phyloP scores from a whole-genome alignment of 2,329 filamentous ascomycete genomes.

The Pezicula radicicola region DNA sequence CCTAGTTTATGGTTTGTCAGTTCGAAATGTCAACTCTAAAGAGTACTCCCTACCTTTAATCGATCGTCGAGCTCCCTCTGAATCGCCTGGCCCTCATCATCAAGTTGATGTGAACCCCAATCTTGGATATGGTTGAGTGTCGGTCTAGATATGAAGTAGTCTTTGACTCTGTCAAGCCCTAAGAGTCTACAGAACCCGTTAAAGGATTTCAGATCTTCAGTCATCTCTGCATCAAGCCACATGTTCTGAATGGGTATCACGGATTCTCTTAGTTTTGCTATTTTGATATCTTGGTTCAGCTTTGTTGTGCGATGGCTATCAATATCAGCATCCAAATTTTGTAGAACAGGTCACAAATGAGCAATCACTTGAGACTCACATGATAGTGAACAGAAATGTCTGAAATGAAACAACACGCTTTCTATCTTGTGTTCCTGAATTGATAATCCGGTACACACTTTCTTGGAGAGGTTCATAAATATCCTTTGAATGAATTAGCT shows the following conservation, averaged over 20 bases:
- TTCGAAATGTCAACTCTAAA: slow-evolving; percentile 2
- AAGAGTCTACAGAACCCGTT: slow-evolving; percentile 76
- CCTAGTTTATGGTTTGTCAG: slow-evolving; percentile 31
- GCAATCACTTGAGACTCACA: slow-evolving; percentile 44
- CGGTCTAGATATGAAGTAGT: slow-evolving; percentile 70
- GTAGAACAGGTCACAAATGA: no score
- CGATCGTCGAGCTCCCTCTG: slow-evolving; percentile 77
- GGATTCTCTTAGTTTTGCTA: slow-evolving; percentile 72
- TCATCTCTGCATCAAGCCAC: slow-evolving; percentile 73
- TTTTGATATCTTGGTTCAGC: slow-evolving; percentile 67
- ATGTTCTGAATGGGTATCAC: slow-evolving; percentile 76
- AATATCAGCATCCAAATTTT: slow-evolving; percentile 6
- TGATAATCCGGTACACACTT: slow-evolving; percentile 77
- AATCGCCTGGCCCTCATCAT: slow-evolving; percentile 73
- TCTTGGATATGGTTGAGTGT: slow-evolving; percentile 71
- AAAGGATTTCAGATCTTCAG: slow-evolving; percentile 69
- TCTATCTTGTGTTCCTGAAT: slow-evolving; percentile 71
- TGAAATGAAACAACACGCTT: slow-evolving; percentile 82
- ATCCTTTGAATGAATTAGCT: slow-evolving; percentile 35
- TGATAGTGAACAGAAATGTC: slow-evolving; percentile 90
- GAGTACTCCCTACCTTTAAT: slow-evolving; percentile 55
- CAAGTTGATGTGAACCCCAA: slow-evolving; percentile 76
- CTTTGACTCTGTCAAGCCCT: slow-evolving; percentile 74
- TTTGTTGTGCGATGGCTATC: slow-evolving; percentile 73
- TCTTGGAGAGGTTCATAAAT: slow-evolving; percentile 86